A percentile compares a stretch with the other conserved stretches of the same genome.
Evolutionary conservation across 2,329 filamentous ascomycete species (phyloP).

Genomic region (Chalaropsis ovoidea): DNA sequence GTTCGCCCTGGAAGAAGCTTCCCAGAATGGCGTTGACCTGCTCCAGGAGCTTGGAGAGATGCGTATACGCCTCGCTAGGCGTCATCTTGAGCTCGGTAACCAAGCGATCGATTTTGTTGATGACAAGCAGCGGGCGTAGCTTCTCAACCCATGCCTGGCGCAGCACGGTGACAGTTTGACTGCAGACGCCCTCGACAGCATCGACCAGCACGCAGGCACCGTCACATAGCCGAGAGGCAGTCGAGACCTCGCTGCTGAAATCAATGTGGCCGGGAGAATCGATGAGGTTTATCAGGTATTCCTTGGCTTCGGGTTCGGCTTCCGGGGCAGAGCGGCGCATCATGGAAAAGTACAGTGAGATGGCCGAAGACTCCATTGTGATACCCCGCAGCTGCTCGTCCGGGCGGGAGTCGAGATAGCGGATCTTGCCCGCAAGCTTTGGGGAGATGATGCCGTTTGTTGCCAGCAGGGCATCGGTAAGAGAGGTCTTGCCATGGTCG

Average conservation of each 20-base stretch:
- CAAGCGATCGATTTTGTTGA: constrained; percentile 96
- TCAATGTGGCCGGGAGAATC: constrained; percentile 98
- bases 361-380: constrained; percentile 99
- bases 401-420: constrained; percentile 89
- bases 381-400: constrained; percentile 95
- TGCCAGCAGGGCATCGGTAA: constrained; percentile 90
- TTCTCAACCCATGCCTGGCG: constrained; percentile 94
- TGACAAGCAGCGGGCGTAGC: constrained; percentile 83
- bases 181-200: constrained; percentile 95
- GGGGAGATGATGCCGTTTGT: constrained; percentile 99
- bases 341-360: constrained; percentile 92
- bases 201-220: constrained; percentile 91
- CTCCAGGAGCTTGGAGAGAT: constrained; percentile 80
- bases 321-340: constrained; percentile 62
- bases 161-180: constrained; percentile 93
- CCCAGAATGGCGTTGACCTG: constrained; percentile 96
- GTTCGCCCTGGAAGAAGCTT: constrained; percentile 93
- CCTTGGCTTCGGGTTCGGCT: constrained; percentile 59
- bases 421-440: constrained; percentile 93
- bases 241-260: constrained; percentile 96
- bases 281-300: constrained; percentile 94
- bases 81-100: constrained; percentile 93
- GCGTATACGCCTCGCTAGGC: constrained; percentile 76
- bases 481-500: constrained; percentile 95
- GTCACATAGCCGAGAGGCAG: constrained; percentile 85